Conservation (phyloP, 2,329 filamentous ascomycete species). For the Cladobotryum mycophilum region DNA sequence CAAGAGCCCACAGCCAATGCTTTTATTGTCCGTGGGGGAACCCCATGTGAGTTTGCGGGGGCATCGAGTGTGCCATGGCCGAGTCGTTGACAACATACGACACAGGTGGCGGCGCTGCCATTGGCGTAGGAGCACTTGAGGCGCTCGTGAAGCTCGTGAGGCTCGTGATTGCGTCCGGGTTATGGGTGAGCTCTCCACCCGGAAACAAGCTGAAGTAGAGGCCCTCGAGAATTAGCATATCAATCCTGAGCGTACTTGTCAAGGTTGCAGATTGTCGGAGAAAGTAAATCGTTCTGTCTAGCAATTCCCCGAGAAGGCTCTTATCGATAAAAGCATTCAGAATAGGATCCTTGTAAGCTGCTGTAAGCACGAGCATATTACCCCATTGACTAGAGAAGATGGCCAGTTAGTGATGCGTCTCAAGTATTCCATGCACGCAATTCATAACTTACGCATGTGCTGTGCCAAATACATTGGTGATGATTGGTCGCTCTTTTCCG, state of each 20-base stretch:
- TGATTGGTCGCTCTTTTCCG: conserved; percentile 61
- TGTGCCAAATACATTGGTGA: conserved; percentile 96
- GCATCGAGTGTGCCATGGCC: conserved; percentile 2
- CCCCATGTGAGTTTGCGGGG: conserved; percentile 2
- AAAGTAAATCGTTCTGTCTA: conserved; percentile 70
- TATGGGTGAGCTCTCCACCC: conserved; percentile 9
- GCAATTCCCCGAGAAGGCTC: conserved; percentile 51
- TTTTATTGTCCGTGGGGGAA: conserved; percentile 5
- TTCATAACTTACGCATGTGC: conserved; percentile 75
- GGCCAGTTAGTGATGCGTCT: conserved; percentile 11
- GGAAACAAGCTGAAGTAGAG: conserved; percentile 42
- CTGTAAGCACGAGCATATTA: conserved; percentile 84
- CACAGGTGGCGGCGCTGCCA: conserved; percentile 12
- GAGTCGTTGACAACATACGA: conserved; percentile 1
- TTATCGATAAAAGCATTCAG: conserved; percentile 53
- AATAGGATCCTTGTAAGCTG: conserved; percentile 63
- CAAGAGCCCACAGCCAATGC: not conserved
- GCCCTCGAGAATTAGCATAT: conserved; percentile 65
- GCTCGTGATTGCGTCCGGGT: conserved; percentile 30
- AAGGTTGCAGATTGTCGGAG: conserved; percentile 63
- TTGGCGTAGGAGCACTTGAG: conserved; percentile 19
- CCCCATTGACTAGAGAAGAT: conserved; percentile 75
- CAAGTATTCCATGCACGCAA: not conserved
- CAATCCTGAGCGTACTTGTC: conserved; percentile 66
- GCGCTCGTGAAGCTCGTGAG: conserved; percentile 44